Conservation (phyloP, 2,329 filamentous ascomycete genomes). For the Aotearoamyces nothofagi region DNA sequence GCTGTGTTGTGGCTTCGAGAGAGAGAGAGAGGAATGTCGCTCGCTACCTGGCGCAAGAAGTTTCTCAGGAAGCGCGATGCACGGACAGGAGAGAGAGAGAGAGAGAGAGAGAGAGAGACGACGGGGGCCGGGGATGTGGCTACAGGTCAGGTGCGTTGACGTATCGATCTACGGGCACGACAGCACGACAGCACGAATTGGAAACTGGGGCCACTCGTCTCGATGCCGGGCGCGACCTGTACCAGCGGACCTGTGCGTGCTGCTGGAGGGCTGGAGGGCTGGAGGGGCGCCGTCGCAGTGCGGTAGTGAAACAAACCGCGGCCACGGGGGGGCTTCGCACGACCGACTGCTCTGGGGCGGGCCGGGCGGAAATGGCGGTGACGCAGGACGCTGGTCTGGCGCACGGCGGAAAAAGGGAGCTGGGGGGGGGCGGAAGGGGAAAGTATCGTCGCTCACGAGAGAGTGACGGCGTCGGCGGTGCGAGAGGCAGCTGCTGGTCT, state of each 20-base stretch:
- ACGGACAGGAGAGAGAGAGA: too few species aligned
- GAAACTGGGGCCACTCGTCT: neutral
- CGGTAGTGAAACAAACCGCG: neutral
- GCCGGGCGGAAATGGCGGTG: neutral
- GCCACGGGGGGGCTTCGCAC: neutral
- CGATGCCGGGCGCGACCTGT: neutral
- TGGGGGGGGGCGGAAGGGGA: too few species aligned
- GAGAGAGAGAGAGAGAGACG: too few species aligned
- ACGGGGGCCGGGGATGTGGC: too few species aligned
- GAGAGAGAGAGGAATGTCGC: neutral
- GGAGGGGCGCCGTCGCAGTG: neutral
- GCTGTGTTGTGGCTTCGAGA: neutral
- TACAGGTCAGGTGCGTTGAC: too few species aligned
- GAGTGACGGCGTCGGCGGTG: too few species aligned
- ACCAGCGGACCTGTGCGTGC: neutral
- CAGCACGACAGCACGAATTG: neutral
- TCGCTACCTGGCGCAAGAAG: too few species aligned
- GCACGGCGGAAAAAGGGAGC: too few species aligned
- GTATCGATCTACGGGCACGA: too few species aligned
- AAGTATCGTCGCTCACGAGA: too few species aligned
- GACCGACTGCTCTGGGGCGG: neutral
- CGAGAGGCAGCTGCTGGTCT: neutral
- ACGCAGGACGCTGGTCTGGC: neutral
- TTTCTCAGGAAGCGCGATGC: too few species aligned
- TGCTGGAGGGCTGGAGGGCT: neutral